Conservation (phyloP, 75 land plant species). For the Adiantum capillusveneris region DNA sequence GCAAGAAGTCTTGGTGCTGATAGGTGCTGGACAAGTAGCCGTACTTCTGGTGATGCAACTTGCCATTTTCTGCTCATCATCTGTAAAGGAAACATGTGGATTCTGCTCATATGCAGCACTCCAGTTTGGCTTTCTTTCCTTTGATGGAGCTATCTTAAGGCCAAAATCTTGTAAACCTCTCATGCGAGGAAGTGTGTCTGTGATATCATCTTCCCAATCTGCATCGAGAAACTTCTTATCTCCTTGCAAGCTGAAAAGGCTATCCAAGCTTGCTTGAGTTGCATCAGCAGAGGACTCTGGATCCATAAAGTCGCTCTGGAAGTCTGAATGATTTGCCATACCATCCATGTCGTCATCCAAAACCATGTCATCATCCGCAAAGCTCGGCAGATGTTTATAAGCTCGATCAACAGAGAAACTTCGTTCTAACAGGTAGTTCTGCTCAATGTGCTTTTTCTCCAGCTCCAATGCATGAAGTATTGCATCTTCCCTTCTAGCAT, state of each 20-base stretch:
- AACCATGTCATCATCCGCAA: constrained; percentile 6
- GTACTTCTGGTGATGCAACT: constrained; percentile 1
- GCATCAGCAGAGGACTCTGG: constrained; percentile 5
- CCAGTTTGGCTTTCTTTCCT: constrained; percentile 15
- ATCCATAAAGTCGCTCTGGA: constrained; percentile 4
- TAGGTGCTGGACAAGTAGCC: neutral
- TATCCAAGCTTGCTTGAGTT: constrained; percentile 4
- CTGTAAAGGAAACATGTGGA: neutral
- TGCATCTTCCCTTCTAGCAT: constrained; percentile 93
- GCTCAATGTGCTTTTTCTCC: constrained; percentile 46
- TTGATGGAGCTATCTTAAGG: constrained; percentile 20
- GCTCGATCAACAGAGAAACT: neutral
- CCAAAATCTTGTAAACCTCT: constrained; percentile 52
- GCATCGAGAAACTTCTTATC: constrained; percentile 1
- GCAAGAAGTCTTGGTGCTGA: neutral
- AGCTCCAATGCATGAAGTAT: constrained; percentile 92
- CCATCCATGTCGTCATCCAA: constrained; percentile 1
- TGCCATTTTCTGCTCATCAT: constrained; percentile 2
- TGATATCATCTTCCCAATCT: constrained; percentile 23
- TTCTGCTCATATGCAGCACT: too few species aligned
- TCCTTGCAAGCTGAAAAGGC: neutral
- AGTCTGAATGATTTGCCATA: neutral
- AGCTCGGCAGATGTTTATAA: neutral
- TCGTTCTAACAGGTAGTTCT: constrained; percentile 16
- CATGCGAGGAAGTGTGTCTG: constrained; percentile 39